Evolutionary conservation across 2,329 filamentous ascomycete species (phyloP).

Genomic region (Fusarium heterosporum): DNA sequence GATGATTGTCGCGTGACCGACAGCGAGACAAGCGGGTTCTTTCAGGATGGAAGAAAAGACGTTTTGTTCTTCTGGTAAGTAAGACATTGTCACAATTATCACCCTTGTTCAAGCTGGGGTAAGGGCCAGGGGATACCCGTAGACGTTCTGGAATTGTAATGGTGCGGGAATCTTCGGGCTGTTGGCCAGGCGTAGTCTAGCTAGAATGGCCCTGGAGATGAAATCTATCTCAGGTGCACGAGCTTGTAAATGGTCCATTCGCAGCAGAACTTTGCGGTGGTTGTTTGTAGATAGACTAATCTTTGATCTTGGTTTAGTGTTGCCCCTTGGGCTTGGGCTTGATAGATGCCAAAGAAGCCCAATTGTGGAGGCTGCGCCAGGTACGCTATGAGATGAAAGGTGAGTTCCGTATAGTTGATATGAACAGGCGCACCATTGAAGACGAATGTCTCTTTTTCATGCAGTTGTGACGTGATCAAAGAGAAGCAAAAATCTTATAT

Average conservation of each 20-base stretch:
- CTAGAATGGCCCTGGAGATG: conserved; percentile 31
- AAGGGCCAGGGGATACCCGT: background rate
- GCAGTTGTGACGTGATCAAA: background rate
- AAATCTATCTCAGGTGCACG: conserved; percentile 32
- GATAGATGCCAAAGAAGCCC: conserved; percentile 13
- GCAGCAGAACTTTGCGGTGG: background rate
- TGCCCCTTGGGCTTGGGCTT: conserved; percentile 23
- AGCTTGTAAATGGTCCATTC: conserved; percentile 16
- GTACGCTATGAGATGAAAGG: conserved; percentile 18
- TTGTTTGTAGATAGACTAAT: conserved; percentile 20
- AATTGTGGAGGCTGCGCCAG: conserved; percentile 35
- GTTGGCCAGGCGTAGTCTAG: conserved; percentile 32
- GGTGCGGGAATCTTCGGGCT: conserved; percentile 28
- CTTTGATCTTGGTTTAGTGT: conserved; percentile 14
- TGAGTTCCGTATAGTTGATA: background rate
- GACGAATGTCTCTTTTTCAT: background rate
- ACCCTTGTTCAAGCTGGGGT: conserved; percentile 10
- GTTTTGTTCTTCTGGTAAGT: conserved; percentile 6
- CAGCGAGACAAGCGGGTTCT: background rate
- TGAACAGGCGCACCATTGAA: background rate
- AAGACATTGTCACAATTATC: conserved; percentile 20
- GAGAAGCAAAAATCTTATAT: background rate
- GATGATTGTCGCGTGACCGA: conserved; percentile 26
- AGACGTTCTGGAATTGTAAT: conserved; percentile 35
- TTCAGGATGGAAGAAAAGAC: background rate